Base-by-base conservation (phyloP, 1,284 basidiomycete genomes). In the Phellinidium pouzarii region DNA sequence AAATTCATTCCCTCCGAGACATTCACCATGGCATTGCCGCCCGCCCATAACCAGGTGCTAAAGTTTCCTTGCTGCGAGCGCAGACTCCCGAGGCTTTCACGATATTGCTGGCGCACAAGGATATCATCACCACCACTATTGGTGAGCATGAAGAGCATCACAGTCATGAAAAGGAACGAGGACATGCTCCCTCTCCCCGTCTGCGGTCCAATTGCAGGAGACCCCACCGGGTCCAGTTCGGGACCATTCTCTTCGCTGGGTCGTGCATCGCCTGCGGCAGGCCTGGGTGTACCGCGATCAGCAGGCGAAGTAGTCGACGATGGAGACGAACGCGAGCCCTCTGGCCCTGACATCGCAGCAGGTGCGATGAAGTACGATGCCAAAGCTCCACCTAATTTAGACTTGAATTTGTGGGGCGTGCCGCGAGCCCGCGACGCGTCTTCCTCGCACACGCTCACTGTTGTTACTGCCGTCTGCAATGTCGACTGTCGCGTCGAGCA, bases 111-210 rank as follows among this genome's bases (percentile, higher is more conserved):
- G 53, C 80, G 71, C 11, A 77, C 72, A 1, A 79, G 66, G 54
- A 79, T 73, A 62, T 84, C 84, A 58, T 87, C 84, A 9, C 75
- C 72, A 55, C 73, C 79, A 58, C 82, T 79, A 60, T 79, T 84
- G 31, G 82, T 84, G 64, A 90, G 76, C 74, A 90, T 75, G 66
- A 84, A 88, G 27, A 90, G 71, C 64, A 88, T 72, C 57, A 89
- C 77, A 58, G 74, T 78, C 56, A 88, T 72, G 69, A 90, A 80
- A 29, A 89, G 70, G 60, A 90, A 78, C n/a, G 82, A 82, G 1
- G 85, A 77, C 44, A 89, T 68, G 5, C 82, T 79, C 65, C 76
- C 76, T 3, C 80, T 72, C 14, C 43, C 34, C 17, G 25, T 50
- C 43, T 47, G 36, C 14, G 44, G 36, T 3, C 31, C 50, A 14